Base-by-base conservation (phyloP, 2,329 filamentous ascomycete genomes). In the Talaromyces rugulosus region DNA sequence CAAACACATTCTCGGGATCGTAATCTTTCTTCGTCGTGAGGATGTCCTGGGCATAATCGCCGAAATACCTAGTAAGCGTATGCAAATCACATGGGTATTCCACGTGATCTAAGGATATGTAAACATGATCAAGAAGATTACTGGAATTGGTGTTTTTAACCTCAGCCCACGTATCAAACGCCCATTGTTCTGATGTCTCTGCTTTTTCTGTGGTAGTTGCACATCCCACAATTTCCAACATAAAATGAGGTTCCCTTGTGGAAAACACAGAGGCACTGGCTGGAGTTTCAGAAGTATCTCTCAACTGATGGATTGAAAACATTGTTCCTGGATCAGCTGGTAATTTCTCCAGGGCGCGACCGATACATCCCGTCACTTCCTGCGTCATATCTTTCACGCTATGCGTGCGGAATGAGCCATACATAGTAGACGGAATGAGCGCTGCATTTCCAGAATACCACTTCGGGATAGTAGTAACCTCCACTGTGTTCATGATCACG, bases 1-100 rank as follows among this genome's bases (percentile, higher is more conserved):
- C 61, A 52, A 78, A 79, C 1, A 75, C 68, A 62, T 77, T 75
- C 4, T 70, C 61, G 0, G 74, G 71, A 50, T 78, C 76, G 54
- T 74, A 74, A 51, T 71, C 67, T 59, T 66, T 67, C 64, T 79
- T 75, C 50, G 76, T 59, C 23, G 12, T 50, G 33, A 66, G 1
- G 74, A 74, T 56, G 71, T 78, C 4, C 74, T 71, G 14, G 65
- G 57, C 42, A 59, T 62, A 33, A 5, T 28, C 31, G 11, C 61
- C 61, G 8, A 59, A 59, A 42, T 47, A 40, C 30, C 52, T 62
- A 16, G 23, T 51, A 9, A 62, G 55, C 67, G 33, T 63, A 65
- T 36, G 72, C 64, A 27, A 72, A 63, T 7, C 71, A 61, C 12
- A 70, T 57, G 42, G 7, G 1, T 47, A 69, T 1, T 68, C 66